Base-by-base conservation (phyloP, 75 land plant species). In the Adiantum capillusveneris region DNA sequence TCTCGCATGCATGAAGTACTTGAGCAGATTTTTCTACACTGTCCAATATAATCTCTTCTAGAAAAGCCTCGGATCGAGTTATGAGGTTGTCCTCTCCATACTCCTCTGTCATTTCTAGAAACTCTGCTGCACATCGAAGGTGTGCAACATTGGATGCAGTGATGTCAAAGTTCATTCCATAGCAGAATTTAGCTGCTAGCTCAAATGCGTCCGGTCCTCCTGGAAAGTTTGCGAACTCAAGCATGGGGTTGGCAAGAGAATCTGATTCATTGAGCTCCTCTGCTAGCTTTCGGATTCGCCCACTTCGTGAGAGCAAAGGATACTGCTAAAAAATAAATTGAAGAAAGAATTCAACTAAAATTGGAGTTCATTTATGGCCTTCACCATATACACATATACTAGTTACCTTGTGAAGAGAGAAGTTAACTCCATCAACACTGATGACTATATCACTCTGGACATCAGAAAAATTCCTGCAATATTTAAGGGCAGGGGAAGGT, bases 291-390 rank as follows among this genome's bases (percentile, higher is more conserved):
- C 98, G 59, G 27, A 94, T 89, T 59, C 85, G 64, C 11, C 98
- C 96, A 77, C 96, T 75, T 54, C 85, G 70, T 29, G 98, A 79
- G 20, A 89, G 85, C 11, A 94, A 76, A 29, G 98, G 98, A 61
- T 89, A 94, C 96, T 94, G 69, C 75, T 81, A 26, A 28, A 16
- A 34, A 30, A 36, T 20, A 19, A 1, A 34, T 22, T 58, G 45
- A 22, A 29, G 26, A 41, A 17, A 18, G 1, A 30, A 51, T 27
- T 5, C 27, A 24, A 29, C 25, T 24, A 43, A 6, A 13, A 50
- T 25, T 34, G 31, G n/a, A 31, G 44, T 63, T 27, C 7, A 42
- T 21, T 16, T 14, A 5, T n/a, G n/a, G n/a, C n/a, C n/a, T n/a
- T n/a, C n/a, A n/a, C n/a, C n/a, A n/a, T n/a, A n/a, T n/a, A n/a